A percentile compares a stretch with the other conserved stretches of the same genome.
These are phyloP conservation scores for Nothophytophthora sp. DNA, from an alignment of 352 stramenopile genomes.

Conservation along the genomic window DNA sequence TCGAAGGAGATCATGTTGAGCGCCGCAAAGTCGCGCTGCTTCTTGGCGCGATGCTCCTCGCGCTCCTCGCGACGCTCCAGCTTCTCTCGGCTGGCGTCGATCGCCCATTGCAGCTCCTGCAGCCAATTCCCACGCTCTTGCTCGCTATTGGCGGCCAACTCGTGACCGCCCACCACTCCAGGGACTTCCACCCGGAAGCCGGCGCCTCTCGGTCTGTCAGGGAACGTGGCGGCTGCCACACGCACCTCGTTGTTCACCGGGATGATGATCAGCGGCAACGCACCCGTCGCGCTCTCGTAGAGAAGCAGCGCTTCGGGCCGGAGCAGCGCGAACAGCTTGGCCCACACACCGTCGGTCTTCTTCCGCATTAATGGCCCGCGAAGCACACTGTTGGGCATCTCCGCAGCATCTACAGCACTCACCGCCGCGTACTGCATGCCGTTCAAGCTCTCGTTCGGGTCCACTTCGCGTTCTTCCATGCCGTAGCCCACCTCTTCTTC, in stretches of 20 bases:
- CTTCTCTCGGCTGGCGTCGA: slow-evolving; percentile 46
- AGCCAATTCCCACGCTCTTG: slow-evolving; percentile 80
- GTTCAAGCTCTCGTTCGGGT: slow-evolving; percentile 51
- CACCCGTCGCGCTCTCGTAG: slow-evolving; percentile 58
- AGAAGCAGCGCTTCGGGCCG: slow-evolving; percentile 71
- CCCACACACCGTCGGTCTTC: slow-evolving; percentile 70
- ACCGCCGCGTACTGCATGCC: slow-evolving; percentile 84
- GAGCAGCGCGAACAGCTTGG: slow-evolving; percentile 69
- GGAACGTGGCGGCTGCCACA: slow-evolving; percentile 47
- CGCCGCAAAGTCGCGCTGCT: slow-evolving; percentile 64
- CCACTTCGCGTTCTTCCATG: slow-evolving; percentile 19
- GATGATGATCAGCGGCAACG: slow-evolving; percentile 75
- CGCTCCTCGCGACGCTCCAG: slow-evolving; percentile 33
- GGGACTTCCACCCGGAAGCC: slow-evolving; percentile 69
- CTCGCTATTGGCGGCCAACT: slow-evolving; percentile 58
- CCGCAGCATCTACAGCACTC: slow-evolving; percentile 55
- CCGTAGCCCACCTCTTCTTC: slow-evolving; percentile 52
- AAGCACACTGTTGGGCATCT: slow-evolving; percentile 74
- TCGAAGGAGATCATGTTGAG: slow-evolving; percentile 87
- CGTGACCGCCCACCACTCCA: slow-evolving; percentile 57
- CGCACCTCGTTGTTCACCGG: slow-evolving; percentile 65
- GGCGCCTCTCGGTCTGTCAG: slow-evolving; percentile 46
- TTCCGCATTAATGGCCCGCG: slow-evolving; percentile 67
- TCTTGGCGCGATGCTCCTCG: slow-evolving; percentile 49
- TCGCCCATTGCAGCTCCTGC: slow-evolving; percentile 74